Conservation (phyloP, 257 asterid genomes). For the Galeopsis tetrahit region DNA sequence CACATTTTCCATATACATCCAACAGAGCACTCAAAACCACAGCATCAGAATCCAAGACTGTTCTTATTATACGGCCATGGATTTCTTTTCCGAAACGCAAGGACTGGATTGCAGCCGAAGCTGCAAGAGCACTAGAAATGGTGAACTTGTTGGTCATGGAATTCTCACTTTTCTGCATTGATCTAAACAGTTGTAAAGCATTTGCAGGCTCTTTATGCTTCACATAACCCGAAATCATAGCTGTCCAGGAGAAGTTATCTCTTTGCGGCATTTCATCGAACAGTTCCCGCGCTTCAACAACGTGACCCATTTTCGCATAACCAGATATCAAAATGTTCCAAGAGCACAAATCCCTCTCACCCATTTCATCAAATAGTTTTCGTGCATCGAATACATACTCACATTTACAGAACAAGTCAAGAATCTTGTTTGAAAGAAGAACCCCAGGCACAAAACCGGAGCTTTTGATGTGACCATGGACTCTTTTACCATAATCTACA, state of each 20-base stretch:
- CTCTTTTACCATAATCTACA: slow-evolving; percentile 58
- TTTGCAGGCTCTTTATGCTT: slow-evolving; percentile 53
- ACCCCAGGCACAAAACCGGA: slow-evolving; percentile 58
- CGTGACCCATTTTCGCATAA: slow-evolving; percentile 50
- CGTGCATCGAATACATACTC: slow-evolving; percentile 56
- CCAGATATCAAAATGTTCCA: slow-evolving; percentile 82
- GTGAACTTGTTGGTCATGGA: slow-evolving; percentile 55
- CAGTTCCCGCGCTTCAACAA: slow-evolving; percentile 59
- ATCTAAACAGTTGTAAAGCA: slow-evolving; percentile 64
- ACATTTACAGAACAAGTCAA: slow-evolving; percentile 69
- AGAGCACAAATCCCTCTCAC: slow-evolving; percentile 63
- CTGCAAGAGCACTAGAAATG: slow-evolving; percentile 71
- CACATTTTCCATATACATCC: slow-evolving; percentile 81
- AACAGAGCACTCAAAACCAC: slow-evolving; percentile 74
- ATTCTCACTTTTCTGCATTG: slow-evolving; percentile 55
- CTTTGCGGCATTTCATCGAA: slow-evolving; percentile 73
- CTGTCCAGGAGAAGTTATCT: slow-evolving; percentile 81
- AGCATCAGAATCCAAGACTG: slow-evolving; percentile 70
- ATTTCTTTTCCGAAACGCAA: slow-evolving; percentile 70
- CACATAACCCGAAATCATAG: slow-evolving; percentile 77
- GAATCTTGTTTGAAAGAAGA: slow-evolving; percentile 63
- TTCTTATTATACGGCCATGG: slow-evolving; percentile 62
- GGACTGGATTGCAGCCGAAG: slow-evolving; percentile 70
- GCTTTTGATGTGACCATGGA: slow-evolving; percentile 51
- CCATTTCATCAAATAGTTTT: slow-evolving; percentile 62